Percentiles rank a stretch among this genome's conserved stretches.
Evolutionary conservation across 352 stramenopile genomes (phyloP).

Genomic region (Blastocystis sp.): DNA sequence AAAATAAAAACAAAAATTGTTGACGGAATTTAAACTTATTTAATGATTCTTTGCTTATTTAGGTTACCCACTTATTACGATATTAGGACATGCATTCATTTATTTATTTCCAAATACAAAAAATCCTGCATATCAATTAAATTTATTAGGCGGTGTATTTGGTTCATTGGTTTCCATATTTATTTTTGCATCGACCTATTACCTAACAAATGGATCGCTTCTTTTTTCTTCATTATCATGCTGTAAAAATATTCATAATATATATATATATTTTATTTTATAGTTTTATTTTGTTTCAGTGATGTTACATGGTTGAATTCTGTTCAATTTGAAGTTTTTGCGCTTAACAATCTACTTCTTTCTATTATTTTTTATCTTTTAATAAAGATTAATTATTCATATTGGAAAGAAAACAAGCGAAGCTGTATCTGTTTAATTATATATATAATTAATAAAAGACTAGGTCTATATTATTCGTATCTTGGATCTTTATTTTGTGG

Average conservation of each 20-base stretch:
- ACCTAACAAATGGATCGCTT: slow-evolving; percentile 15
- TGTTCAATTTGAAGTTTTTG: slow-evolving; percentile 36
- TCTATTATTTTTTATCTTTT: slow-evolving; percentile 17
- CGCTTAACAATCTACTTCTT: slow-evolving; percentile 34
- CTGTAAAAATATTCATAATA: no score
- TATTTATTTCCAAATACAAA: background rate
- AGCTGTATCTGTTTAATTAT: background rate
- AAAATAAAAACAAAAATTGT: no score
- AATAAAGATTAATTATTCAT: slow-evolving; percentile 15
- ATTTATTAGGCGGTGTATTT: slow-evolving; percentile 18
- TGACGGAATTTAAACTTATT: no score
- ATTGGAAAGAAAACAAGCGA: slow-evolving; percentile 14
- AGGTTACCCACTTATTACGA: slow-evolving; percentile 34
- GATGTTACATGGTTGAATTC: slow-evolving; percentile 20
- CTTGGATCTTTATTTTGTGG: slow-evolving; percentile 2
- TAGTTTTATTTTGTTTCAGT: slow-evolving; percentile 34
- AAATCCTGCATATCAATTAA: slow-evolving; percentile 4
- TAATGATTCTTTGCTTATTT: no score
- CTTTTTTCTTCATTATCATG: no score
- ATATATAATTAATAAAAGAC: background rate
- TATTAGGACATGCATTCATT: slow-evolving; percentile 27
- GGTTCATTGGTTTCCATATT: slow-evolving; percentile 4
- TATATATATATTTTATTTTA: background rate
- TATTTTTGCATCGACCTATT: slow-evolving; percentile 10
- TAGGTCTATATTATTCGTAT: slow-evolving; percentile 18